A percentile compares a stretch with the other conserved stretches of the same genome.
phyloP scores from a whole-genome alignment of 148 eudicot genomes.

The Agrostemma githago region DNA sequence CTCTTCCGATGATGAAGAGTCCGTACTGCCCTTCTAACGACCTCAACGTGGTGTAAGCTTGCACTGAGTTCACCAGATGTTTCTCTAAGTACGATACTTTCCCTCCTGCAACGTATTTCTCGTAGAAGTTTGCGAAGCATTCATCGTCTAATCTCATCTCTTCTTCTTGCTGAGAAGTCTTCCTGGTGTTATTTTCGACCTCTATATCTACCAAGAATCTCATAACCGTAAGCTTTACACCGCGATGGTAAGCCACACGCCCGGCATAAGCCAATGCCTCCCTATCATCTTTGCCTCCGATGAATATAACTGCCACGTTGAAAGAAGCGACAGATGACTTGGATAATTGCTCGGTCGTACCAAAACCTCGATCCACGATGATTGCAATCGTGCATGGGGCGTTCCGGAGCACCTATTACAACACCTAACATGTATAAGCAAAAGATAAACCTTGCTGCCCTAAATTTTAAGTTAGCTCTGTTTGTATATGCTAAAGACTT shows the following conservation, averaged over 20 bases:
- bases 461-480: no score
- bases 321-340: conserved; percentile 30
- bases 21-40: conserved; percentile 72
- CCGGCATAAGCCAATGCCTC: conserved; percentile 80
- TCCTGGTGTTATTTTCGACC: conserved; percentile 29
- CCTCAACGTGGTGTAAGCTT: conserved; percentile 65
- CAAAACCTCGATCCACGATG: conserved; percentile 83
- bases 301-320: conserved; percentile 66
- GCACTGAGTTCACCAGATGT: conserved; percentile 71
- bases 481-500: not conserved
- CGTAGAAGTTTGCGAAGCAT: conserved; percentile 78
- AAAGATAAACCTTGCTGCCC: not conserved
- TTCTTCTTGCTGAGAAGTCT: conserved; percentile 44
- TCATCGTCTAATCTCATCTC: conserved; percentile 88
- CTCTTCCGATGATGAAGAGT: conserved; percentile 80
- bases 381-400: conserved; percentile 91
- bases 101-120: conserved; percentile 67
- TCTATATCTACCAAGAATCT: conserved; percentile 62
- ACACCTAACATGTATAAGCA: not conserved
- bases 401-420: conserved; percentile 54
- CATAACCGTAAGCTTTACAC: conserved; percentile 75
- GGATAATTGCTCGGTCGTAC: conserved; percentile 40
- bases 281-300: conserved; percentile 91
- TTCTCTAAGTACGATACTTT: conserved; percentile 78
- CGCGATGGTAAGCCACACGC: conserved; percentile 61